A percentile compares a stretch with the other conserved stretches of the same genome.
phyloP scores from a whole-genome alignment of 495 filamentous ascomycete genomes.

The Xylaria intraflava region DNA sequence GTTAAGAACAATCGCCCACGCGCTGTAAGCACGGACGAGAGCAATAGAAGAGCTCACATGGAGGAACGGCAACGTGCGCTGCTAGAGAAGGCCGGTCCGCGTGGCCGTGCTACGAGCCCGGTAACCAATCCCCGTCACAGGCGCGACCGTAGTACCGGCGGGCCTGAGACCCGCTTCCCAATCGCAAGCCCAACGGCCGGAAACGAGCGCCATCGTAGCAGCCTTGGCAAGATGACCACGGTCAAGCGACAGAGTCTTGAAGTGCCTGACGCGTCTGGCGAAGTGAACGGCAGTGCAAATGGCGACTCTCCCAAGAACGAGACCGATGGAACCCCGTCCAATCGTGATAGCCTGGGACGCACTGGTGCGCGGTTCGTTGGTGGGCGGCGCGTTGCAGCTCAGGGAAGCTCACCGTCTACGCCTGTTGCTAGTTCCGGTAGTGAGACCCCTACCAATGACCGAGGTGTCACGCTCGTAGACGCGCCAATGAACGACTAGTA shows the following conservation, averaged over 20 bases:
- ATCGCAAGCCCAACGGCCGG: slow-evolving; percentile 60
- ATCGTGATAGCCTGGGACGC: slow-evolving; percentile 47
- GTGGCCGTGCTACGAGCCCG: slow-evolving; percentile 70
- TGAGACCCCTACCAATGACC: slow-evolving; percentile 24
- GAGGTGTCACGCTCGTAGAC: slow-evolving; percentile 73
- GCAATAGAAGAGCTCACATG: slow-evolving; percentile 86
- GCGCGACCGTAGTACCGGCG: slow-evolving; percentile 75
- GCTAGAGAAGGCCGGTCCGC: slow-evolving; percentile 52
- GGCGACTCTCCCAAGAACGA: slow-evolving; percentile 40
- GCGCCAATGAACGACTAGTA: slow-evolving; percentile 76
- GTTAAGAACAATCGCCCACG: slow-evolving; percentile 59
- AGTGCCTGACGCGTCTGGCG: slow-evolving; percentile 40
- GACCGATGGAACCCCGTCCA: slow-evolving; percentile 31
- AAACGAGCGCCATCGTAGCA: slow-evolving; percentile 42
- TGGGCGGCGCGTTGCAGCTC: slow-evolving; percentile 36
- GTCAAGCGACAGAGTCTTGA: slow-evolving; percentile 39
- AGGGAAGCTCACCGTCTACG: slow-evolving; percentile 20
- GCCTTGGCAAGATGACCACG: slow-evolving; percentile 27
- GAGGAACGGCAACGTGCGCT: slow-evolving; percentile 86
- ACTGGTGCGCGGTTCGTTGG: slow-evolving; percentile 38
- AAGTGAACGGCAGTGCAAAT: slow-evolving; percentile 32
- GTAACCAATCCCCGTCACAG: slow-evolving; percentile 56
- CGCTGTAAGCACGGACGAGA: slow-evolving; percentile 92
- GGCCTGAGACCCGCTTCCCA: slow-evolving; percentile 77
- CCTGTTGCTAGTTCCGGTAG: slow-evolving; percentile 19